Conservation (phyloP, 2,329 filamentous ascomycete species). For the Beauveria asiatica region DNA sequence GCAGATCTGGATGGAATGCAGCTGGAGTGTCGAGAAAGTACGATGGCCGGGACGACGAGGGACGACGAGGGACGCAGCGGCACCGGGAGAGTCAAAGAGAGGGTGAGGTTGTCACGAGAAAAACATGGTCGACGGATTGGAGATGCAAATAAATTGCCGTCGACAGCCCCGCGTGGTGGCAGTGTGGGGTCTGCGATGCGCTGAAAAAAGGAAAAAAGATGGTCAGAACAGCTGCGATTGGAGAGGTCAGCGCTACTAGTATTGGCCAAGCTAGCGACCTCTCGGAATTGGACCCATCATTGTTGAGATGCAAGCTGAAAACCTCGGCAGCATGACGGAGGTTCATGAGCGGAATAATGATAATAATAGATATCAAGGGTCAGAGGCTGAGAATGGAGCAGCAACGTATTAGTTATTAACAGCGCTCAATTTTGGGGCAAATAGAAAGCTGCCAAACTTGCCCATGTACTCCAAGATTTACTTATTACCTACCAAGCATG, state of each 20-base stretch:
- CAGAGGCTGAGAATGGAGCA: too few relatives aligned
- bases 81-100: background rate
- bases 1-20: background rate
- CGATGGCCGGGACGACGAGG: background rate
- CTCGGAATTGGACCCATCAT: too few relatives aligned
- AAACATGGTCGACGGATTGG: background rate
- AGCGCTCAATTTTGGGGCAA: too few relatives aligned
- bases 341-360: too few relatives aligned
- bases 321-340: too few relatives aligned
- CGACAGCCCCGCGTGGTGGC: constrained; percentile 9
- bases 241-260: too few relatives aligned
- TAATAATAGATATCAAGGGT: too few relatives aligned
- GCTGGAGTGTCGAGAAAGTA: too few relatives aligned
- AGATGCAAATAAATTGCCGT: background rate
- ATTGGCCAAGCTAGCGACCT: too few relatives aligned
- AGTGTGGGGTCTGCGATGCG: constrained; percentile 4
- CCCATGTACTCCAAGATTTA: too few relatives aligned
- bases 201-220: background rate
- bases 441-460: background rate
- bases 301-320: too few relatives aligned
- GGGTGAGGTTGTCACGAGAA: constrained; percentile 8
- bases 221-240: background rate
- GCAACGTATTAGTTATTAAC: too few relatives aligned
- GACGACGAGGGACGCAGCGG: background rate
- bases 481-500: background rate